Percentiles rank a stretch among this genome's conserved stretches.
Evolutionary conservation across 1,284 basidiomycete genomes (phyloP).

Genomic region (Dichomitus squalens): DNA sequence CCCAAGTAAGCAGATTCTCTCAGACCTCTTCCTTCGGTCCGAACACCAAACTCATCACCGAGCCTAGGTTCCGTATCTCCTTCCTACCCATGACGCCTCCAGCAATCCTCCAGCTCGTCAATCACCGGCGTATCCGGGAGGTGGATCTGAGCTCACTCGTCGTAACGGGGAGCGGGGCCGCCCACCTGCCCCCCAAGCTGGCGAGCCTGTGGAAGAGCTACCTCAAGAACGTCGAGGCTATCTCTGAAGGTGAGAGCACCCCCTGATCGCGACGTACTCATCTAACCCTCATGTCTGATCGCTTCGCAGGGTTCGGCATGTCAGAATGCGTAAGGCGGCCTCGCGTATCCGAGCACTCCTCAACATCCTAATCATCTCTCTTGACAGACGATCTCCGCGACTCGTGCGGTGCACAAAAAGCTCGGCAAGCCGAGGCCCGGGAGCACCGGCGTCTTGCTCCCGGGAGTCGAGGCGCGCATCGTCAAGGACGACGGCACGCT

Average conservation of each 20-base stretch:
- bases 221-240: conserved; percentile 36
- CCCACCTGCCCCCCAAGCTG: conserved; percentile 64
- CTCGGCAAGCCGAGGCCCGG: conserved; percentile 48
- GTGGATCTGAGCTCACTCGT: conserved; percentile 58
- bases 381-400: conserved; percentile 58
- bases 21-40: not conserved
- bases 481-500: conserved; percentile 62
- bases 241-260: conserved; percentile 50
- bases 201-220: conserved; percentile 42
- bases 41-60: not conserved
- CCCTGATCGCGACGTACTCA: not conserved
- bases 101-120: conserved; percentile 63
- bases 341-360: not conserved
- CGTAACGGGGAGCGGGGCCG: conserved; percentile 55
- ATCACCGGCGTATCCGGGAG: conserved; percentile 50
- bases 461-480: conserved; percentile 65
- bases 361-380: not conserved
- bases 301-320: conserved; percentile 72
- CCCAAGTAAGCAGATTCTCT: conserved; percentile 41
- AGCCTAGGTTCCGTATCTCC: conserved; percentile 53
- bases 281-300: no score
- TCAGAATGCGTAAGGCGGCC: conserved; percentile 62
- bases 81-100: conserved; percentile 61
- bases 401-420: conserved; percentile 44
- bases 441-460: conserved; percentile 59